Base-by-base conservation (phyloP, 1,284 basidiomycete species). In the Heterobasidion occidentale region DNA sequence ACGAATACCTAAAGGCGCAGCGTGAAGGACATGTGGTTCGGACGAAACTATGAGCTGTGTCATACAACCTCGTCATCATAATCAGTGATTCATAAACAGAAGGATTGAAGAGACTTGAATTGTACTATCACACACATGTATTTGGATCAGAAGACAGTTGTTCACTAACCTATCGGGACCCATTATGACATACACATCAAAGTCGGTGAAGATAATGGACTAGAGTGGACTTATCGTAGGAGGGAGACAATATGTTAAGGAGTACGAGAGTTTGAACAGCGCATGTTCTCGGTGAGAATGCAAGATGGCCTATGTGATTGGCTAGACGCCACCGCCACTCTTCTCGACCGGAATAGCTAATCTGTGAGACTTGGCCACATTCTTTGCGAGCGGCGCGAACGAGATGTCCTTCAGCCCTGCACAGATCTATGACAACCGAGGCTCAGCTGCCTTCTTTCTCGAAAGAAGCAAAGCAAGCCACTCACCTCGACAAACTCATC, bases 401-500 rank as follows among this genome's bases (percentile, higher is more conserved):
- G 80, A 80, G 17, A 93, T 79, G 63, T 94, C 90, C 69, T 92
- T 92, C 60, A 94, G 72, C 52, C 83, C 86, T 2, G 87, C 90
- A 58, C 88, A 93, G 52, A 93, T 83, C 84, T 92, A 63, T 15
- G 17, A 48, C 7, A 6, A n/a, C 19, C 46, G 19, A 42, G 7
- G 8, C 20, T 46, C 35, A 46, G 45, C 38, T 56, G n/a, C 44
- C 19, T 27, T 14, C 12, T 17, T 7, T 11, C n/a, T 9, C 15
- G 2, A 3, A 48, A 47, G 11, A 14, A 47, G 36, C 45, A 33
- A 46, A 15, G 53, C 54, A 27, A 57, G n/a, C 15, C 46, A 73
- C 79, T 33, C 60, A 90, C 86, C 80, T 93, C 90, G 49, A 92
- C 74, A 67, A 93, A 92, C 66, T 89, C 86, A 63, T 92, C 84